Percentiles rank a stretch among this genome's conserved stretches.
phyloP scores from a whole-genome alignment of 176 grass and related monocot species.

The Oryza rufipogon region DNA sequence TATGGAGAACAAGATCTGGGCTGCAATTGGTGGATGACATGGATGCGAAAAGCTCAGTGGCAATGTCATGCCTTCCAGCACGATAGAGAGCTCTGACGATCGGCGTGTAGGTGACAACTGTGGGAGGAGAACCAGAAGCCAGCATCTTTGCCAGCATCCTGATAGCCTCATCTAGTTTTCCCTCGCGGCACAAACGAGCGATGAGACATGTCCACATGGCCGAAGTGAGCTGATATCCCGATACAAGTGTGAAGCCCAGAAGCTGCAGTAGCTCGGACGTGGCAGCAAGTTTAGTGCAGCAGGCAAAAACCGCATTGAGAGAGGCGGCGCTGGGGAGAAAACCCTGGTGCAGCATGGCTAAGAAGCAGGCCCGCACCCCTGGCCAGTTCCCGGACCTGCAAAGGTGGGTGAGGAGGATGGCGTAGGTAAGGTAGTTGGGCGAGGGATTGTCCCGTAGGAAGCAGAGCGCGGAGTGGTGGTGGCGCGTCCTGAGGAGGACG shows the following conservation, averaged over 20 bases:
- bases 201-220: constrained; percentile 86
- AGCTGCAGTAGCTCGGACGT: constrained; percentile 64
- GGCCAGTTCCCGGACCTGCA: constrained; percentile 63
- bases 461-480: constrained; percentile 36
- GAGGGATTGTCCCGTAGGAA: constrained; percentile 40
- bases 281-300: constrained; percentile 65
- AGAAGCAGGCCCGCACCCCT: constrained; percentile 41
- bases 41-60: constrained; percentile 46
- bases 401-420: constrained; percentile 65
- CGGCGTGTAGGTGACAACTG: constrained; percentile 75
- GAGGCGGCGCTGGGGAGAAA: constrained; percentile 55
- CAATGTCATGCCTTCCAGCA: constrained; percentile 58
- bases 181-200: constrained; percentile 50
- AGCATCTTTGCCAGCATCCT: constrained; percentile 64
- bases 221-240: constrained; percentile 46
- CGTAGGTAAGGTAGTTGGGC: constrained; percentile 84
- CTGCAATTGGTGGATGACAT: constrained; percentile 64
- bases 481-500: constrained; percentile 63
- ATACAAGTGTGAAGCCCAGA: constrained; percentile 57
- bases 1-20: constrained; percentile 81
- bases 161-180: constrained; percentile 61
- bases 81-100: constrained; percentile 66
- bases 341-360: constrained; percentile 54
- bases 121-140: constrained; percentile 51
- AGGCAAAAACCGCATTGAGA: constrained; percentile 54